phyloP scores from a whole-genome alignment of 1,284 basidiomycete species.

The Leccinum subrobustum region DNA sequence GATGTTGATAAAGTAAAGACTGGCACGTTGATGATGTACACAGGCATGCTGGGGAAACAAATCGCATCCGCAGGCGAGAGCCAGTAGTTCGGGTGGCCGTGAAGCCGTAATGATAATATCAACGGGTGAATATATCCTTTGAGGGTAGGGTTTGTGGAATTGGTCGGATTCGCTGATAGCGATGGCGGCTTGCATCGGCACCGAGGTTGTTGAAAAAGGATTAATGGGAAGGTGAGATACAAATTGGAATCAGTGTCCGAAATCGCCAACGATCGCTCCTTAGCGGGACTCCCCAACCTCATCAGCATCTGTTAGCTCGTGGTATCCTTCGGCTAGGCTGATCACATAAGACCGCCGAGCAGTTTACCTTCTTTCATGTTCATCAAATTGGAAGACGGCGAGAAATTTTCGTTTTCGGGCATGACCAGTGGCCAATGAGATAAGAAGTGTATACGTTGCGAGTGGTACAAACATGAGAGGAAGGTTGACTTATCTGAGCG shows the following conservation, averaged over 20 bases:
- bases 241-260: not conserved
- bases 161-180: not conserved
- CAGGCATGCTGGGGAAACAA: no score
- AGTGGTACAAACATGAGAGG: not conserved
- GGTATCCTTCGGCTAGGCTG: no score
- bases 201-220: not conserved
- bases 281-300: no score
- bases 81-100: no score
- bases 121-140: no score
- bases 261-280: not conserved
- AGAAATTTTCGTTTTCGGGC: not conserved
- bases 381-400: not conserved
- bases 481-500: not conserved
- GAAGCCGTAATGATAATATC: no score
- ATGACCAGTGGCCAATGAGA: not conserved
- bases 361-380: not conserved
- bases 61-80: no score
- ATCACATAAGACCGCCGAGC: not conserved
- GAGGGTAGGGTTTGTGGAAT: no score
- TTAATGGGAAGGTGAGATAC: not conserved
- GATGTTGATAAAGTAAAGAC: no score
- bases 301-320: not conserved
- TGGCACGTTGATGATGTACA: no score
- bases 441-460: not conserved
- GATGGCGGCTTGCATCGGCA: not conserved